These are phyloP conservation scores for Lecanicillium sp. DNA, from an alignment of 2,329 filamentous ascomycete species.

Conservation along the genomic window DNA sequence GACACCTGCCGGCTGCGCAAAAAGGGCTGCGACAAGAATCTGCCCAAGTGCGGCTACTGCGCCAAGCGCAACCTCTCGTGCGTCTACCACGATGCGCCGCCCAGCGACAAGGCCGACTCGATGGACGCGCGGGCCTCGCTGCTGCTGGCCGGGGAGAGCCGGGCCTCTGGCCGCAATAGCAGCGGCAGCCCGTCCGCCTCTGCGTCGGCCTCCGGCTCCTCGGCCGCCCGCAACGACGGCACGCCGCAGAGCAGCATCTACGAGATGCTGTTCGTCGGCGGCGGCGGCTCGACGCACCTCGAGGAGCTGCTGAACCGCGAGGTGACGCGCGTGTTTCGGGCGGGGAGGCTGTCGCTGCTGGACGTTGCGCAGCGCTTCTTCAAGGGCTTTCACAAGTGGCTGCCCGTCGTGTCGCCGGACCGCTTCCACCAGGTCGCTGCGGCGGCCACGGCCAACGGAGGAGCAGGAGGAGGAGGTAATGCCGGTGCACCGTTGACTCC, in stretches of 20 bases:
- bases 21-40: slow-evolving; percentile 5
- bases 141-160: neutral
- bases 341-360: neutral
- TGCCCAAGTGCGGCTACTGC: slow-evolving; percentile 6
- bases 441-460: neutral
- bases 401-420: slow-evolving; percentile 1
- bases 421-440: slow-evolving; percentile 2
- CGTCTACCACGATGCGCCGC: slow-evolving; percentile 4
- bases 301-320: slow-evolving; percentile 1
- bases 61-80: neutral
- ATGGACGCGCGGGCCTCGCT: neutral
- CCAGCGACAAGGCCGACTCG: neutral
- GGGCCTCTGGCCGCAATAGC: neutral
- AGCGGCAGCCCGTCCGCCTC: slow-evolving; percentile 1
- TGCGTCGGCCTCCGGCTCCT: neutral
- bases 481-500: neutral
- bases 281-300: neutral
- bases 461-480: neutral
- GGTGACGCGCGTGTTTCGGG: slow-evolving; percentile 2
- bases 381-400: slow-evolving; percentile 4
- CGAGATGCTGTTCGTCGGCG: slow-evolving; percentile 4
- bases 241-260: neutral
- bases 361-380: slow-evolving; percentile 2
- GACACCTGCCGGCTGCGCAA: slow-evolving; percentile 2
- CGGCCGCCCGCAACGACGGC: neutral